Conservation (phyloP, 1,284 basidiomycete genomes). For the Ustilago xerochloae region DNA sequence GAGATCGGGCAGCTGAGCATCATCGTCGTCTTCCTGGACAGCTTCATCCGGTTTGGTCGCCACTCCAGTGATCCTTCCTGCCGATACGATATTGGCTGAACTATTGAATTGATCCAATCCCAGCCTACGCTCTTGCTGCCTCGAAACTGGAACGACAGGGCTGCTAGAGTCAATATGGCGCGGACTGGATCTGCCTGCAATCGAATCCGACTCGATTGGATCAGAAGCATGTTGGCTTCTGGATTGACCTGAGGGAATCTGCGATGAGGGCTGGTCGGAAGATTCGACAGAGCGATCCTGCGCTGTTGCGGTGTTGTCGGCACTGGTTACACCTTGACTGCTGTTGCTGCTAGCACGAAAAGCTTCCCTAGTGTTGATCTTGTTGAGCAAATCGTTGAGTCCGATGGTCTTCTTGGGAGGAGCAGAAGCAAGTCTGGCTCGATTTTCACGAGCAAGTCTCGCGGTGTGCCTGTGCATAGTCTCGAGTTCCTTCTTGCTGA, state of each 20-base stretch:
- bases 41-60: conserved; percentile 27
- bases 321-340: not conserved
- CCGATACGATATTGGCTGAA: conserved; percentile 10
- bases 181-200: conserved; percentile 36
- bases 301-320: conserved; percentile 1
- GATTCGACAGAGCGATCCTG: not conserved
- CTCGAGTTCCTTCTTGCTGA: conserved; percentile 58
- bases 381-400: conserved; percentile 53
- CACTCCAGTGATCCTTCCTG: conserved; percentile 19
- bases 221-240: conserved; percentile 44
- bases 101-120: conserved; percentile 28
- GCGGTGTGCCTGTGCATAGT: conserved; percentile 60
- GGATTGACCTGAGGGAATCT: conserved; percentile 41
- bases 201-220: conserved; percentile 48
- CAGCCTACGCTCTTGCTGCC: conserved; percentile 35
- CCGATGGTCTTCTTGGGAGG: conserved; percentile 53
- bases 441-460: conserved; percentile 54
- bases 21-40: conserved; percentile 20
- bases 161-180: conserved; percentile 28
- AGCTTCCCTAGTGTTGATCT: conserved; percentile 38
- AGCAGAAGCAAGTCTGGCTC: conserved; percentile 21
- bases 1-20: conserved; percentile 32
- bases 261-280: conserved; percentile 35
- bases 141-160: conserved; percentile 29
- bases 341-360: not conserved